Evolutionary conservation across 768 basidiomycete species (phyloP), one percentile per base, ranked within the genome.

Genomic region (Podaxis sp.): DNA sequence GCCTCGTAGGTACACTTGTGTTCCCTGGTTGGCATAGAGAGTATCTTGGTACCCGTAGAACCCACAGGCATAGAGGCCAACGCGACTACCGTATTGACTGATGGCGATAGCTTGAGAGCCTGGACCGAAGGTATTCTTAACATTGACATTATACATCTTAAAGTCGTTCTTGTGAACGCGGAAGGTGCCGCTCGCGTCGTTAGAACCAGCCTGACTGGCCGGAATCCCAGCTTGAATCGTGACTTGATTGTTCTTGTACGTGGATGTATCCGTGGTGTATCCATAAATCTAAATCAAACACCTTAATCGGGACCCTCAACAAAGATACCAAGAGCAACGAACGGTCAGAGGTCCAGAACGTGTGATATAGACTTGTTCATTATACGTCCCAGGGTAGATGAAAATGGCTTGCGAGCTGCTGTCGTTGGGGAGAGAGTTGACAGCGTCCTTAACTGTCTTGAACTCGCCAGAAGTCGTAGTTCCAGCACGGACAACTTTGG

Each of bases 21-120:
- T 79, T 8, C 83, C 83, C 51, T 73, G 63, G 57, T 82, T 79
- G 8, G 80, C 77, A 38, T 74, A 75, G 17, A 83, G 65, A 0
- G 81, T 83, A 53, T 83, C 83, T 66, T 84, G 80, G 61, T 77
- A 79, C 15, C 81, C 81, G 61, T 73, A 77, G 64, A 82, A 79
- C 13, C 75, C 75, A 63, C 80, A 82, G 1, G 74, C 80, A 59
- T 82, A 81, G 15, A 81, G 66, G 0, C 81, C 80, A 2, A 76
- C 77, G 12, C 75, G 73, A 46, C 70, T 79, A 12, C 82, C 82
- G 52, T 82, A 82, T 57, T 82, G 79, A 67, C 80, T 81, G 61
- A 83, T 67, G 1, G 82, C 82, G 47, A 82, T 79, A 0, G 82
- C 83, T 65, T 83, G 82, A 3, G 73, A 70, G 0, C 80, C 81